A percentile compares a stretch with the other conserved stretches of the same genome.
Conservation (phyloP, 208 protist genomes). For the Leishmania turanica region DNA sequence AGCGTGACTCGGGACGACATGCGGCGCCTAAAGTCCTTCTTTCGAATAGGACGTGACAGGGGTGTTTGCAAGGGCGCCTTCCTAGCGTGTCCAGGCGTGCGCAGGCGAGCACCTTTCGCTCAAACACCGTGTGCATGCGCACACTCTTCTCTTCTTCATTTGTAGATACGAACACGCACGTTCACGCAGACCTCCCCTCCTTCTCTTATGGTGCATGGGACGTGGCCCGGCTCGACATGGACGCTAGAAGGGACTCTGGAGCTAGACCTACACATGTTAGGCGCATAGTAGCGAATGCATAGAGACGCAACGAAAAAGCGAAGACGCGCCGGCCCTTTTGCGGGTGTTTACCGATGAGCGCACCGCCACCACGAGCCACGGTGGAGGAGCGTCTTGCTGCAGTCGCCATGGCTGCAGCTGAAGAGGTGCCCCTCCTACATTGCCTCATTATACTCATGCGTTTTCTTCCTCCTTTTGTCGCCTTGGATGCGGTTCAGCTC, state of each 20-base stretch:
- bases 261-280: not conserved
- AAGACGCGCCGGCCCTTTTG: not conserved
- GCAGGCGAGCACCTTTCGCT: too few species aligned
- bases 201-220: not conserved
- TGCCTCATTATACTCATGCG: not conserved
- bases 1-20: too few species aligned
- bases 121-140: not conserved
- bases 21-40: not conserved
- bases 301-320: not conserved
- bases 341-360: not conserved
- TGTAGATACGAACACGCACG: not conserved
- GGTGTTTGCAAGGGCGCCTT: not conserved
- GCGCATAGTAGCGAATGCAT: not conserved
- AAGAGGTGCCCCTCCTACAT: not conserved
- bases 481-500: not conserved
- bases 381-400: not conserved
- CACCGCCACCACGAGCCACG: not conserved
- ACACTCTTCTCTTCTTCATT: not conserved
- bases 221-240: not conserved
- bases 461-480: not conserved
- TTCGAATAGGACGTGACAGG: not conserved
- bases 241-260: not conserved
- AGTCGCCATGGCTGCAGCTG: not conserved
- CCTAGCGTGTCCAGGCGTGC: not conserved
- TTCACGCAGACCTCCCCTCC: not conserved